Percentiles rank a stretch among this genome's conserved stretches.
These are phyloP conservation scores for Colletotrichum australisinense DNA, from an alignment of 2,329 filamentous ascomycete species.

Conservation along the genomic window DNA sequence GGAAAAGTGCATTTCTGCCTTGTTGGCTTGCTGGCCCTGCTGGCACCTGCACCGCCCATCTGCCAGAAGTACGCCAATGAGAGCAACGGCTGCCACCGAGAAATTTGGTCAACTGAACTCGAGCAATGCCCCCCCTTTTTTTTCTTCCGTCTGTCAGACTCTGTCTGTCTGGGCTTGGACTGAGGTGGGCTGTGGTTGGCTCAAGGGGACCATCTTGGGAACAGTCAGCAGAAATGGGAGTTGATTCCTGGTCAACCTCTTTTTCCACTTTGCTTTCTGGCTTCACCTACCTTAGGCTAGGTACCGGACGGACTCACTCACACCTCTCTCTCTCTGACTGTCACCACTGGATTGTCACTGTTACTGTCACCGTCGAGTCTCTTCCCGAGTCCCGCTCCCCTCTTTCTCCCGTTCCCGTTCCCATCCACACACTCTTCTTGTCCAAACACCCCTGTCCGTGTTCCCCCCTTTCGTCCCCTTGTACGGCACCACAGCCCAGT, in stretches of 20 bases:
- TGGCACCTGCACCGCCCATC: conserved; percentile 27
- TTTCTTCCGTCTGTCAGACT: neutral
- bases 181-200: neutral
- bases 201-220: conserved; percentile 11
- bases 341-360: too few relatives aligned
- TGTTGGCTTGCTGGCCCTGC: conserved; percentile 12
- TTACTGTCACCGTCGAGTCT: too few relatives aligned
- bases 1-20: conserved; percentile 26
- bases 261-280: conserved; percentile 31
- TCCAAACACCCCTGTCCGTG: neutral
- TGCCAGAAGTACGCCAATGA: conserved; percentile 17
- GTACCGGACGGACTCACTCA: neutral
- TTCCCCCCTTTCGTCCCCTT: neutral
- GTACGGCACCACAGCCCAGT: conserved; percentile 1
- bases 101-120: conserved; percentile 9
- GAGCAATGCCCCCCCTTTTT: conserved; percentile 7
- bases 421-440: conserved; percentile 12
- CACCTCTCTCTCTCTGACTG: too few relatives aligned
- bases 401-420: neutral
- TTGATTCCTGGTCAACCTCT: conserved; percentile 19
- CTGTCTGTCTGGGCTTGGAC: neutral
- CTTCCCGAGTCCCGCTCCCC: neutral
- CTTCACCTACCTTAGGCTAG: neutral
- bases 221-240: conserved; percentile 20
- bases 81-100: conserved; percentile 10